phyloP scores from a whole-genome alignment of 139 green algal species.

The Eudorina sp. region DNA sequence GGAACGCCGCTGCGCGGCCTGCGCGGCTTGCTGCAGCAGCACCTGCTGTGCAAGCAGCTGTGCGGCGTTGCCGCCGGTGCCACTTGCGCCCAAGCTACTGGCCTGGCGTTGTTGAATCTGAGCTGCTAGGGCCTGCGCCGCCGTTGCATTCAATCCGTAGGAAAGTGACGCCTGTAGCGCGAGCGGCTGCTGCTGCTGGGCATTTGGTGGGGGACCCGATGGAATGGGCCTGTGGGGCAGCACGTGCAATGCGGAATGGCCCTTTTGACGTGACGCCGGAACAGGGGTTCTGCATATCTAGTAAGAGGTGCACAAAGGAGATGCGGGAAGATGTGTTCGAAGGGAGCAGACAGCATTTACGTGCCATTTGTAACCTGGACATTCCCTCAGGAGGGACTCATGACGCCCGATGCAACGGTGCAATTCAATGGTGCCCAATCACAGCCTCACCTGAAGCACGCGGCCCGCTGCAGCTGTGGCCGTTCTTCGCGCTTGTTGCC shows the following conservation, averaged over 20 bases:
- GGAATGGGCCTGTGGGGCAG: slow-evolving; percentile 12
- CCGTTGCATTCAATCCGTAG: not conserved
- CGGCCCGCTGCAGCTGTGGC: slow-evolving; percentile 10
- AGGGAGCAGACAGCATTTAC: no score
- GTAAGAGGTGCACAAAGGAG: no score
- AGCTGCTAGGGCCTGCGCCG: not conserved
- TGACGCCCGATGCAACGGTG: no score
- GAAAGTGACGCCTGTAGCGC: not conserved
- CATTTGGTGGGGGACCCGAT: slow-evolving; percentile 11
- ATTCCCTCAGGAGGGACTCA: no score
- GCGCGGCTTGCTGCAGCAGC: slow-evolving; percentile 25
- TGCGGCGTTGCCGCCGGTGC: not conserved
- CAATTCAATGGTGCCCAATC: no score
- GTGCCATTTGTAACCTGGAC: no score
- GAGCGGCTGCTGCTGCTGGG: slow-evolving; percentile 30
- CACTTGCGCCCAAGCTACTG: not conserved
- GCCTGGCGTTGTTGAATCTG: slow-evolving; percentile 26
- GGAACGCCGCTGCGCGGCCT: not conserved
- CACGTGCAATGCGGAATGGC: no score
- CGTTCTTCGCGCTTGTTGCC: slow-evolving; percentile 12
- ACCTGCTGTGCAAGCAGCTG: slow-evolving; percentile 10
- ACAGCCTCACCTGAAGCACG: slow-evolving; percentile 43
- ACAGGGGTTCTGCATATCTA: no score
- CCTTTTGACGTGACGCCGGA: no score
- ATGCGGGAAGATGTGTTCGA: no score